Evolutionary conservation across 345 rosid species (phyloP).

Genomic region (Luvunga scandens): DNA sequence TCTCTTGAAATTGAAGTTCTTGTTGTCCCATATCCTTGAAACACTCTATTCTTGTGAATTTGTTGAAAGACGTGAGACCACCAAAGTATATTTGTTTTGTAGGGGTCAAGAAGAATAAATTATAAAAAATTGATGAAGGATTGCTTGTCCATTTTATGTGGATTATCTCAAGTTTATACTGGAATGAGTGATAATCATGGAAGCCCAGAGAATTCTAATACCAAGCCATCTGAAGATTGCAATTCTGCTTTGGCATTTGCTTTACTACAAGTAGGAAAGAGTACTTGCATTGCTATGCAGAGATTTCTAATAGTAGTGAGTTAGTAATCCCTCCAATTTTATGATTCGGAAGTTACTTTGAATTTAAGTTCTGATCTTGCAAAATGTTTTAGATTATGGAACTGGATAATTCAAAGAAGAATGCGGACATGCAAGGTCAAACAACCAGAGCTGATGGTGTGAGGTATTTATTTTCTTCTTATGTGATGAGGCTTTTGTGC

Average conservation of each 20-base stretch:
- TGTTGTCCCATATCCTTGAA: not conserved
- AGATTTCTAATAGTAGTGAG: constrained; percentile 62
- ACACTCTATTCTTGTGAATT: not conserved
- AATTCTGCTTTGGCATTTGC: constrained; percentile 35
- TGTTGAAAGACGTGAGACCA: not conserved
- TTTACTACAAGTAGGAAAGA: constrained; percentile 45
- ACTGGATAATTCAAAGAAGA: constrained; percentile 69
- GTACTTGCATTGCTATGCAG: constrained; percentile 48
- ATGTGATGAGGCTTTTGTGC: not conserved
- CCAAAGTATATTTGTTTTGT: constrained; percentile 17
- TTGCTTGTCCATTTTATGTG: constrained; percentile 54
- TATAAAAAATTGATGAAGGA: constrained; percentile 66
- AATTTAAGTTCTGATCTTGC: constrained; percentile 7
- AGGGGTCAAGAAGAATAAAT: constrained; percentile 76
- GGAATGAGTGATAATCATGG: constrained; percentile 13
- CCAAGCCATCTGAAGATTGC: constrained; percentile 26
- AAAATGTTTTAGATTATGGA: constrained; percentile 60
- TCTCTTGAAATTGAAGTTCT: constrained; percentile 1
- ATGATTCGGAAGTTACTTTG: not conserved
- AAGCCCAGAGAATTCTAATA: constrained; percentile 15
- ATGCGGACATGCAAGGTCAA: constrained; percentile 54
- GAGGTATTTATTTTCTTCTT: constrained; percentile 46
- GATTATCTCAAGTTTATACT: constrained; percentile 31
- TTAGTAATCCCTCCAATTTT: not conserved
- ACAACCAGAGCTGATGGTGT: constrained; percentile 72